Evolutionary conservation across 2,329 filamentous ascomycete genomes (phyloP), one percentile per base, ranked within the genome.

Genomic region (Sclerotinia nivalis): DNA sequence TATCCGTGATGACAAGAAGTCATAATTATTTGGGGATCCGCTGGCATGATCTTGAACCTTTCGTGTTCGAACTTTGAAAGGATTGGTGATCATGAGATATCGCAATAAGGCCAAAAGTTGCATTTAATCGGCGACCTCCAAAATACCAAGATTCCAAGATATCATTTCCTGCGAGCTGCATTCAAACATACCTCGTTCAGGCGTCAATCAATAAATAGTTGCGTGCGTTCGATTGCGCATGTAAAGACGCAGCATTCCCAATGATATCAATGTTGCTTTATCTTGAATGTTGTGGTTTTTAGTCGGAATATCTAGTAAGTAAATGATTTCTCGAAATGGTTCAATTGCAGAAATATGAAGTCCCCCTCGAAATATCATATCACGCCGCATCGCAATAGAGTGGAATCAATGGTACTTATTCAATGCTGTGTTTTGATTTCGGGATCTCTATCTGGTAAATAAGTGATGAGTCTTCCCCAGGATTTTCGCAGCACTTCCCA

Each of bases 1-100:
- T 59, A 54, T 71, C 54, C 47, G 47, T 72, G 68, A 67, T 40
- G 61, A 58, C 66, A 52, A 60, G 67, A 71, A 37, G 66, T 71
- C 72, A 56, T 65, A 69, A 70, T 59, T 45, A 45, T 66, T 66
- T 66, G 37, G 64, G 25, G 50, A 66, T 66, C 37, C 31, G 50
- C 50, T 66, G 64, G 50, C 64, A 66, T 66, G 34, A 66, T 66
- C 66, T 68, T 62, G 43, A 68, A 61, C 45, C 55, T 56, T 58
- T 55, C 50, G 49, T 58, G 64, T 65, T 52, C 45, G 61, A 52
- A 25, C 20, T 5, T 20, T 58, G 10, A n/a, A 37, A 15, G 31
- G 31, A 25, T 64, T 50, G 47, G 70, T 72, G 56, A 67, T 10
- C 50, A 66, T 43, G 72, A 70, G 58, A 43, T 55, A 56, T 55